A percentile compares a stretch with the other conserved stretches of the same genome.
Evolutionary conservation across 371 early-diverging fungal species (phyloP).

Genomic region (Apophysomyces sp.): DNA sequence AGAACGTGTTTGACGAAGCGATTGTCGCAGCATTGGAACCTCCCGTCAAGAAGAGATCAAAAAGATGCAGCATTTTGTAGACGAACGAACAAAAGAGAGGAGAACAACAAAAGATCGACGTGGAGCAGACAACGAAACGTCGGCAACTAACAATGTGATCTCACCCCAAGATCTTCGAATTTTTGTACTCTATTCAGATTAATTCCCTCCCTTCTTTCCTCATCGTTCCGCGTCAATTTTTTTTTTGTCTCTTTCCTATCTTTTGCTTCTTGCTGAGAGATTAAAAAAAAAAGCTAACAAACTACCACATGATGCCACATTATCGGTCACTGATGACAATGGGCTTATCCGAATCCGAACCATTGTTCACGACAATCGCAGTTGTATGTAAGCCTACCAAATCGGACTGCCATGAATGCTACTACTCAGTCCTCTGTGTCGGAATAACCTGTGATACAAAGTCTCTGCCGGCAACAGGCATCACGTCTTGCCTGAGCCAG

Average conservation of each 20-base stretch:
- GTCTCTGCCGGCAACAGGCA: no score
- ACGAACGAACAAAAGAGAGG: neutral
- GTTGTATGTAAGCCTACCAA: no score
- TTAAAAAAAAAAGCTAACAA: no score
- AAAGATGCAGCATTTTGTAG: constrained; percentile 76
- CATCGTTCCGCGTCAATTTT: neutral
- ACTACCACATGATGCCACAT: no score
- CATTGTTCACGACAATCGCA: no score
- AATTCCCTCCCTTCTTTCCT: neutral
- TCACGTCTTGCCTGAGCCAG: no score
- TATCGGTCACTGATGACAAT: no score
- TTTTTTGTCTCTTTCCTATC: neutral
- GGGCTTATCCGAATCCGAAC: no score
- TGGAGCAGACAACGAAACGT: neutral
- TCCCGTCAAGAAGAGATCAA: constrained; percentile 77
- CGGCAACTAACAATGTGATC: neutral
- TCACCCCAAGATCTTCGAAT: neutral
- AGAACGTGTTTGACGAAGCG: constrained; percentile 98
- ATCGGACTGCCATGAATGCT: no score
- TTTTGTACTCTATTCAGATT: neutral
- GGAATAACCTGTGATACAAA: no score
- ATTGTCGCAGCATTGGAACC: constrained; percentile 98
- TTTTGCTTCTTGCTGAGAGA: neutral
- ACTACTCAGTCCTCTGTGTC: no score
- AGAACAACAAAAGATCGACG: neutral